Evolutionary conservation across 2,329 filamentous ascomycete species (phyloP), one percentile per base, ranked within the genome.

Genomic region (Exophiala oligosperma): DNA sequence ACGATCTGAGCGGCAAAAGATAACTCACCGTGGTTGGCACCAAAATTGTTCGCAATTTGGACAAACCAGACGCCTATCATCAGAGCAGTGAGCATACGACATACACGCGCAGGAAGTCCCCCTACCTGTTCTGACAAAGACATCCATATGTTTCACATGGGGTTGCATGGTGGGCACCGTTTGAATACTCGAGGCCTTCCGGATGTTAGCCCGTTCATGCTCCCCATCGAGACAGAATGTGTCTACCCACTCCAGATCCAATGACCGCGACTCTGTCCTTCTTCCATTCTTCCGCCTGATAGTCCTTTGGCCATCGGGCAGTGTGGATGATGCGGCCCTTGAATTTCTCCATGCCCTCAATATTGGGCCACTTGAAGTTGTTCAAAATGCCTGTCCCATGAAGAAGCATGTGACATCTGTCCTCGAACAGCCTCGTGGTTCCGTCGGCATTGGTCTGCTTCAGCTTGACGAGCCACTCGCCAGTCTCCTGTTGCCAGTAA

Each of bases 341-440:
- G 71, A 79, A 80, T 47, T 69, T 72, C 49, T 78, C 70, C 55
- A 79, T 65, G 1, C 70, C 70, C 4, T 61, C 52, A 44, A 72
- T 70, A 6, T 67, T 40, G 56, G 73, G 51, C 74, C 73, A 62
- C 64, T 73, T 71, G 0, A 83, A 83, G 35, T 77, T 70, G 63
- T 86, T 85, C 38, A 86, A 49, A 9, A 78, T 72, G 2, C 77
- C 76, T 3, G 74, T 74, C 3, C 74, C 76, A 53, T 79, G 73
- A 1, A 80, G 64, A 12, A 79, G 60, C 2, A 80, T 50, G 55
- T 79, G 70, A 57, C 76, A 78, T 32, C 72, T 67, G 8, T 79
- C 77, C 35, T 75, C 71, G 48, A 77, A 76, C 29, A 77, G 72
- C 49, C 69, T 62, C 60, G 28, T 66, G 12, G 72, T 70, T 0